Conservation (phyloP, 2,329 filamentous ascomycete species). For the Raffaelea deltoideospora region DNA sequence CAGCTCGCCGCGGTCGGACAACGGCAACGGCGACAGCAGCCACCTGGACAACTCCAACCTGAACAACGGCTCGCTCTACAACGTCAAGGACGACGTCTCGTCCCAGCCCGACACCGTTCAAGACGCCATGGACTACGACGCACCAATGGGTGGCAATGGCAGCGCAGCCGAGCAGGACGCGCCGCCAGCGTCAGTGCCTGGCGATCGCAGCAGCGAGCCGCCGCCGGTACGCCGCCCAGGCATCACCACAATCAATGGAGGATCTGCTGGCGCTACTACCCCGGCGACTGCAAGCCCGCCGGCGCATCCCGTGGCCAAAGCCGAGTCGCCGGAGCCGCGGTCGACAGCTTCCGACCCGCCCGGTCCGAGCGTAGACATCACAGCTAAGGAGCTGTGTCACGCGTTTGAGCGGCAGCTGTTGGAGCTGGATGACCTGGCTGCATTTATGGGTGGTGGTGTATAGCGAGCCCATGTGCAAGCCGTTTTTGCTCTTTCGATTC, state of each 20-base stretch:
- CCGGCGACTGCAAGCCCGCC: conserved; percentile 29
- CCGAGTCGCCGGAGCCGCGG: conserved; percentile 17
- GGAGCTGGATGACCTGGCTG: conserved; percentile 44
- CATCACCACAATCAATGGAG: conserved; percentile 44
- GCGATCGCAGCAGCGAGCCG: conserved; percentile 36
- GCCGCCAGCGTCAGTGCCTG: conserved; percentile 18
- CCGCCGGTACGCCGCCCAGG: conserved; percentile 35
- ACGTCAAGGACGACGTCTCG: conserved; percentile 39
- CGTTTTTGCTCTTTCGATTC: no score
- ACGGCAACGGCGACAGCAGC: no score
- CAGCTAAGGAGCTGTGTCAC: conserved; percentile 38
- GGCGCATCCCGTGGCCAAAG: conserved; percentile 12
- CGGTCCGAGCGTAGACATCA: conserved; percentile 32
- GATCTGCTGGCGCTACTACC: conserved; percentile 31
- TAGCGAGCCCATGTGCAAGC: no score
- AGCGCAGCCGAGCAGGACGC: conserved; percentile 1
- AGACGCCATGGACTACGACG: conserved; percentile 44
- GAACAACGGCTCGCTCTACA: conserved; percentile 20
- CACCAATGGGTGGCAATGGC: conserved; percentile 15
- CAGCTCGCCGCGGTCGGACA: no score
- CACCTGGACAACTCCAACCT: conserved; percentile 22
- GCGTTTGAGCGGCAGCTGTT: conserved; percentile 46
- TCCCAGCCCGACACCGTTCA: conserved; percentile 40
- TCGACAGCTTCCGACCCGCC: conserved; percentile 12
- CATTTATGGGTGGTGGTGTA: conserved; percentile 48